Conservation (phyloP, 2,329 filamentous ascomycete genomes). For the Cephalotrichum gorgonifer region DNA sequence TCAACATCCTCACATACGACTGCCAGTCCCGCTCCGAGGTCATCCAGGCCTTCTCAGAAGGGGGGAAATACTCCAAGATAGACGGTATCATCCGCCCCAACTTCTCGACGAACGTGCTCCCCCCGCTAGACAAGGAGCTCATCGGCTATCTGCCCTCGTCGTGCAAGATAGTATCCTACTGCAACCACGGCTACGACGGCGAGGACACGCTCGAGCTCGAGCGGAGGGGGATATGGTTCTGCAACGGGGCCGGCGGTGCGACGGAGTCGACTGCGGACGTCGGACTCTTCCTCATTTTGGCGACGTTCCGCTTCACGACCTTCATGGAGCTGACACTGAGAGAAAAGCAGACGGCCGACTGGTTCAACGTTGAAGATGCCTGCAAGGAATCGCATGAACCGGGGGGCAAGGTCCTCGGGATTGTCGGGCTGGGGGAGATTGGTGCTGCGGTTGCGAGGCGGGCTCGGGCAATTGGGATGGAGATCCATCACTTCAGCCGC, state of each 20-base stretch:
- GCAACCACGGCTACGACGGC: conserved; percentile 26
- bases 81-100: neutral
- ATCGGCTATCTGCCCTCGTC: neutral
- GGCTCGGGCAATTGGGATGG: conserved; percentile 29
- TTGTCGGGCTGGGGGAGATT: conserved; percentile 37
- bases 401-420: conserved; percentile 30
- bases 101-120: neutral
- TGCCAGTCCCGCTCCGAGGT: neutral
- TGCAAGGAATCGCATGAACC: conserved; percentile 25
- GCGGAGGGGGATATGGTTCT: conserved; percentile 40
- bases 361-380: conserved; percentile 23
- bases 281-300: conserved; percentile 24
- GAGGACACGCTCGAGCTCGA: conserved; percentile 35
- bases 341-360: conserved; percentile 22
- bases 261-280: conserved; percentile 41
- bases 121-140: neutral
- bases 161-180: neutral
- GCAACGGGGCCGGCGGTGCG: conserved; percentile 41
- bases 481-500: conserved; percentile 32
- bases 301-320: conserved; percentile 32
- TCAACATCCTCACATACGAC: neutral
- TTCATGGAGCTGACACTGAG: conserved; percentile 19
- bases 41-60: neutral
- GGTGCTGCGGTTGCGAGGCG: conserved; percentile 31
- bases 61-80: neutral